Conservation (phyloP, 179 eudicot species). For the Vitellaria paradoxa region DNA sequence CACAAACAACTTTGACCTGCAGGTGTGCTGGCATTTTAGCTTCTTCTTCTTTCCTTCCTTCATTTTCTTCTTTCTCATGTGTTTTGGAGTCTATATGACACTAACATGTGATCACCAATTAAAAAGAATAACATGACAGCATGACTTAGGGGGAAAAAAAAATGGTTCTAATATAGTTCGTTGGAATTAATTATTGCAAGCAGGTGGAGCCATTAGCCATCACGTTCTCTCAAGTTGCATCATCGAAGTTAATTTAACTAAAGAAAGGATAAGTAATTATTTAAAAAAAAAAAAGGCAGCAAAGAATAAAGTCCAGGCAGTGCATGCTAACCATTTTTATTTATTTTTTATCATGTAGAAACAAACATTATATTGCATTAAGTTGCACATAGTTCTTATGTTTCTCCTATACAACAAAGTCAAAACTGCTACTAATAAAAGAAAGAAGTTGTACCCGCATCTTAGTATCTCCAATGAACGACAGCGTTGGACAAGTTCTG, state of each 20-base stretch:
- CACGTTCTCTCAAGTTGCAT: neutral
- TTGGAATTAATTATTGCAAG: too few species aligned
- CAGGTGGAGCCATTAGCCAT: too few species aligned
- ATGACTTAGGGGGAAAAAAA: too few species aligned
- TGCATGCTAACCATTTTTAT: neutral
- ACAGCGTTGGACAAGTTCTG: constrained; percentile 62
- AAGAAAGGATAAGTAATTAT: neutral
- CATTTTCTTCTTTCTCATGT: neutral
- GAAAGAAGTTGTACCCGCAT: constrained; percentile 76
- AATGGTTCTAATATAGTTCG: too few species aligned
- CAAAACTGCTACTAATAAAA: neutral
- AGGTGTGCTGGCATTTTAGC: neutral
- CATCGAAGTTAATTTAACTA: neutral
- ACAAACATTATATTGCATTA: neutral
- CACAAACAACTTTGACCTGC: neutral
- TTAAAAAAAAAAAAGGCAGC: neutral
- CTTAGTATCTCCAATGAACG: constrained; percentile 73
- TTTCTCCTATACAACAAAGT: neutral
- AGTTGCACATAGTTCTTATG: neutral
- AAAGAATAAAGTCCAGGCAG: neutral
- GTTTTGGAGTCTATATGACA: neutral
- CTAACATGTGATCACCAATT: neutral
- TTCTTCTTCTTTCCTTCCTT: too few species aligned
- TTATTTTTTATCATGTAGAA: neutral
- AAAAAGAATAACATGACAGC: neutral